Percentiles rank a stretch among this genome's conserved stretches.
phyloP scores from a whole-genome alignment of 2,329 filamentous ascomycete genomes.

The Colletotrichum chrysophilum region DNA sequence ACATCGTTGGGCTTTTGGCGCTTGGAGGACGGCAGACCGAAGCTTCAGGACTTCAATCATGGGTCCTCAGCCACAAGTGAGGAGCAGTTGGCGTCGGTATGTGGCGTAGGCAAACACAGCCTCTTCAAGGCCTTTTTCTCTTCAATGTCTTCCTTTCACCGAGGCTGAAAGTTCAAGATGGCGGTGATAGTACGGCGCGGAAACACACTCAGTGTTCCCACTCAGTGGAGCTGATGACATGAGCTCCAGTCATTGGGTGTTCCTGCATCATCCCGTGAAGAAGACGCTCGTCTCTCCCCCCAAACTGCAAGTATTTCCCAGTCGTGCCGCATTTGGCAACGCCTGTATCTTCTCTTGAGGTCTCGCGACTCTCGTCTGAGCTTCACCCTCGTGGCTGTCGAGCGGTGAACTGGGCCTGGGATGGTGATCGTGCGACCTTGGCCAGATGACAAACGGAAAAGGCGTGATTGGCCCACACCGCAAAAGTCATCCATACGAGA shows the following conservation, averaged over 20 bases:
- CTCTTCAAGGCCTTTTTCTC: rapidly evolving
- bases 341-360: not conserved
- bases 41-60: not conserved
- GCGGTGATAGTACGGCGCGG: not conserved
- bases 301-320: not conserved
- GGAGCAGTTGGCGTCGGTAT: not conserved
- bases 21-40: too few relatives aligned
- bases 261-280: too few relatives aligned
- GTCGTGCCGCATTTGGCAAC: rapidly evolving
- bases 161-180: not conserved
- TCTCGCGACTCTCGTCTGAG: not conserved
- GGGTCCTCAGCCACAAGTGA: not conserved
- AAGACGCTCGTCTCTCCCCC: not conserved
- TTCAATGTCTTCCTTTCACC: not conserved
- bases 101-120: not conserved
- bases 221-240: not conserved
- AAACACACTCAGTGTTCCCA: not conserved
- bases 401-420: not conserved
- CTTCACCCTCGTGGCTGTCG: not conserved
- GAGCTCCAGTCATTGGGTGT: too few relatives aligned
- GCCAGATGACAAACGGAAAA: not conserved
- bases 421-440: not conserved
- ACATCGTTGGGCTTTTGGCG: not conserved
- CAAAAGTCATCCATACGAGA: not conserved
- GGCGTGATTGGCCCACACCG: not conserved